Base-by-base conservation (phyloP, 2,329 filamentous ascomycete genomes). In the Pseudogymnoascus sp. region DNA sequence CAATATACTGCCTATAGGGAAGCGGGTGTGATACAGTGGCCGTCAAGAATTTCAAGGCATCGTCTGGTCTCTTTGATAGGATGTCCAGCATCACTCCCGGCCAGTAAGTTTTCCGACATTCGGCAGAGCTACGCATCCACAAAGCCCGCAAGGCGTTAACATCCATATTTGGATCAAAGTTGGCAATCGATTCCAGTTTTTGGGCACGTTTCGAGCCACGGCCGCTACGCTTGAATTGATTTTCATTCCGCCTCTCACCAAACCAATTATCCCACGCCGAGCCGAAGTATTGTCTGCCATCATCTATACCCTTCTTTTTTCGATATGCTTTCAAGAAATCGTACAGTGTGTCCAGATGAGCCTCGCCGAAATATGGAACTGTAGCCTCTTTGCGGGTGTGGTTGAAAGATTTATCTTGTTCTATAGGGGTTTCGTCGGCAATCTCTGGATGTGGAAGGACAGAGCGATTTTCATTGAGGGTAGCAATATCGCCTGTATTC, bases 11-110 rank as follows among this genome's bases (percentile, higher is more conserved):
- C 5, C 48, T 36, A 25, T 68, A 65, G 39, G 67, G 67, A 61
- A 65, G 66, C 31, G 66, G 65, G 5, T 63, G 36, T 12, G 33
- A 52, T 42, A 65, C 69, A 27, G 67, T 71, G 25, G 63, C 65
- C 36, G 59, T 58, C 37, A 72, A 59, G 10, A 71, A 39, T 29
- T 67, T 67, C 48, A 71, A 39, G 37, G 64, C 65, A 33, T 64
- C 59, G 4, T 61, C 42, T 33, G 69, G 69, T 45, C 64, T 40
- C 13, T 52, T 21, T 55, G 58, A 45, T n/a, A 71, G 33, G 31
- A 64, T 42, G 7, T 31, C 60, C 5, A 65, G 35, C 64, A 70
- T 67, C 15, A 69, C 61, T 25, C 66, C 63, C 29, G 64, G 65
- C 68, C 69, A 70, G 6, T 60, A 12, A 33, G 15, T 61, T 25